Base-by-base conservation (phyloP, 371 early-diverging fungal genomes). In the Phascolomyces articulosus region DNA sequence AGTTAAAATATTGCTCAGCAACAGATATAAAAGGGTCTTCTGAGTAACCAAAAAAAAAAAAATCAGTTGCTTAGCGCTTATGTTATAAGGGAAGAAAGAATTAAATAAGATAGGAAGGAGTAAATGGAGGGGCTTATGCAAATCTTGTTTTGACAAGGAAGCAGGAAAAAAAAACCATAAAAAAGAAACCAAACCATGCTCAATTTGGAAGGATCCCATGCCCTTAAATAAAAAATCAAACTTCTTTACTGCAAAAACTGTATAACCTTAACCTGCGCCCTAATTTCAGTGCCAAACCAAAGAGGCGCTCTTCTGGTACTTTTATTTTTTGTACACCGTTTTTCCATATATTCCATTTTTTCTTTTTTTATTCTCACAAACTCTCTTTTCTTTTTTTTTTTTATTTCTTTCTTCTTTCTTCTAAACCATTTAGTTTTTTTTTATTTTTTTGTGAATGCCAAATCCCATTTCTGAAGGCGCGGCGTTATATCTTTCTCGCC, bases 381-480 rank as follows among this genome's bases (percentile, higher is more conserved):
- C 51, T 3, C 2, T 47, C 16, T 4, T 47, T 4, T 47, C 6
- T 16, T 47, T 3, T 16, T 51, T 6, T 51, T 24, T 51, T 1
- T 51, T 51, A 10, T 24, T 20, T 24, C 34, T 34, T 34, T 2
- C 6, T 34, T 34, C 34, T 34, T 2, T 9, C 2, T 4, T 23
- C 51, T 10, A n/a, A 0, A 44, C 8, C 44, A 44, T 4, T 44
- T 44, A 13, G 48, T 51, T 29, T 31, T 21, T 29, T 24, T 20
- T n/a, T 55, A 16, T 1, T 31, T 4, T 29, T 21, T 55, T 27
- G 31, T 40, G 40, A 58, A 73, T 73, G 72, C 66, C 78, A 23
- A 73, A 73, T 49, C 71, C 78, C 15, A 69, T 73, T 54, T 66
- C 67, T 60, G 78, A 73, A 48, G 66, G 65, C 40, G 67, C 72